These are phyloP conservation scores for Leishmania arabica DNA, from an alignment of 208 protist species.

Conservation along the genomic window DNA sequence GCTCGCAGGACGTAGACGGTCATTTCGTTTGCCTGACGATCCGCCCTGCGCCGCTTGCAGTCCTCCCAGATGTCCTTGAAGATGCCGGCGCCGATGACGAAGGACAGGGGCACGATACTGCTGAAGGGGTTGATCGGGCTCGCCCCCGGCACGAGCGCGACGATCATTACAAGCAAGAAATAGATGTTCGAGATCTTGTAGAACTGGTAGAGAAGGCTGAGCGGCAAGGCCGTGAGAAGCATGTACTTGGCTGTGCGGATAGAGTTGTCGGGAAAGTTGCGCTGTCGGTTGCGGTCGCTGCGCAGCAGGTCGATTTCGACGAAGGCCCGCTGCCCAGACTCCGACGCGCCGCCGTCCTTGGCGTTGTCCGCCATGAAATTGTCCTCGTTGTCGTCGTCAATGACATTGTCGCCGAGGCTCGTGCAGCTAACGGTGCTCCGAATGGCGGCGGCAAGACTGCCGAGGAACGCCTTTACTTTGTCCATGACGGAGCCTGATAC, in stretches of 20 bases:
- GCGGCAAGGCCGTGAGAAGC: conserved; percentile 60
- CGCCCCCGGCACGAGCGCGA: conserved; percentile 85
- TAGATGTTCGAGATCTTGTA: conserved; percentile 92
- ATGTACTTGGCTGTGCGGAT: conserved; percentile 82
- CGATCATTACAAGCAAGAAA: conserved; percentile 91
- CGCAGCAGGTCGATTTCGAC: conserved; percentile 62
- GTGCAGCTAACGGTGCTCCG: conserved; percentile 19
- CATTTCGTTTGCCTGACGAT: conserved; percentile 61
- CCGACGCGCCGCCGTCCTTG: conserved; percentile 15
- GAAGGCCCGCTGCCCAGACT: conserved; percentile 17
- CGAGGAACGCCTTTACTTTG: not conserved
- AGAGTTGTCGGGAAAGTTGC: conserved; percentile 55
- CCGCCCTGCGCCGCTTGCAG: conserved; percentile 58
- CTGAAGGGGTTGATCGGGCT: conserved; percentile 92
- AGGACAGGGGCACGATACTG: conserved; percentile 72
- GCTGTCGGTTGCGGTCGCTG: conserved; percentile 45
- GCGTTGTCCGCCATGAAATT: conserved; percentile 10
- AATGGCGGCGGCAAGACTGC: conserved; percentile 8
- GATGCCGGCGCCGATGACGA: conserved; percentile 89
- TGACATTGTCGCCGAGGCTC: conserved; percentile 11
- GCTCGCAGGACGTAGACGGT: conserved; percentile 48
- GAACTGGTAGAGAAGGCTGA: conserved; percentile 86
- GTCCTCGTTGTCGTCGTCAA: conserved; percentile 27
- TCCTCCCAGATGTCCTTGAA: conserved; percentile 92
- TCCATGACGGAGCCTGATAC: not conserved